Base-by-base conservation (phyloP, 257 asterid species). In the Leonotis leonurus region DNA sequence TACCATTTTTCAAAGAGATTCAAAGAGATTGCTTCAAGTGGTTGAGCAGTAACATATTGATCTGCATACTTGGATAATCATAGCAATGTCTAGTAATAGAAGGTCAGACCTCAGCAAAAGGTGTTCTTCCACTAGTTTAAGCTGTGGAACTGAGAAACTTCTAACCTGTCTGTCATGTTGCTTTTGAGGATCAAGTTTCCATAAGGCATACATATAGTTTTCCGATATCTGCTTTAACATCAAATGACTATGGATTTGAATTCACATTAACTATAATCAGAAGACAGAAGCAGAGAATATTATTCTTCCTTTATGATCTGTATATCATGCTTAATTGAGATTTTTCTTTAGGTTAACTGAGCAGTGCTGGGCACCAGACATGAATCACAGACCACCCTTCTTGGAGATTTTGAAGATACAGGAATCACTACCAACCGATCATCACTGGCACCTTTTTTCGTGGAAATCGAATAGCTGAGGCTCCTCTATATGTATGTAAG, bases 331-430 rank as follows among this genome's bases (percentile, higher is more conserved):
- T 27, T 27, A 2, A 33, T 3, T 8, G 39, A 8, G 26, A 50
- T n/a, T 5, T 65, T 63, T 63, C n/a, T 41, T 24, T 41, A 71
- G 76, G 70, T 71, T 89, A 36, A 44, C 50, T 5, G 76, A 80
- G 68, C 72, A 67, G 50, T 84, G 96, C 74, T 89, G 99, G 97
- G 88, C 94, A 7, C 73, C 86, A 12, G 96, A 93, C 70, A 87
- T 82, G 95, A 83, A 78, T 56, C 65, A 67, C 58, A 85, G 99
- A 68, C 99, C 99, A 8, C 53, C 95, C 1, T 93, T 93, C 83
- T 67, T 89, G 83, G 92, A 93, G 45, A 89, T 93, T 35, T 66
- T 93, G 76, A 83, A 80, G 85, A 75, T 67, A 63, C 93, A 73
- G 83, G 97, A 79, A 5, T 32, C 8, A 5, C 13, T 80, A 57